A percentile compares a stretch with the other conserved stretches of the same genome.
These are phyloP conservation scores for Carex myosuroides DNA, from an alignment of 176 grass and related monocot genomes.

Conservation along the genomic window DNA sequence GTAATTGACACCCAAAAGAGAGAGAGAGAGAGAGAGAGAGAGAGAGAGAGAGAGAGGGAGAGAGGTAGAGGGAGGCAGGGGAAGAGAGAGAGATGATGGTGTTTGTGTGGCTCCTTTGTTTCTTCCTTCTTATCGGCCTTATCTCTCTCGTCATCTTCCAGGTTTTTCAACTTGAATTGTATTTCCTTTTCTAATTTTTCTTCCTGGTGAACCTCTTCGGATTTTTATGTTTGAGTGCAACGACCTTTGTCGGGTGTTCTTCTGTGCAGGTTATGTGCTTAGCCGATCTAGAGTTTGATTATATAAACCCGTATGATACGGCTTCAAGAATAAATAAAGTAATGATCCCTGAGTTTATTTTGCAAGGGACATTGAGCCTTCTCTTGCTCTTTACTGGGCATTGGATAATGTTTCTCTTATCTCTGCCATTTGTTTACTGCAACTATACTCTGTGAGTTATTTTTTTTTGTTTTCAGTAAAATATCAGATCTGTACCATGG, in stretches of 20 bases:
- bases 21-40: not conserved
- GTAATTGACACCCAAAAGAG: not conserved
- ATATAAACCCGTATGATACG: slow-evolving; percentile 92
- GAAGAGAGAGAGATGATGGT: slow-evolving; percentile 38
- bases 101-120: slow-evolving; percentile 77
- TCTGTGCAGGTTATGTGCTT: slow-evolving; percentile 75
- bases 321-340: slow-evolving; percentile 86
- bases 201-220: slow-evolving; percentile 5
- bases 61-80: not conserved
- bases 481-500: not conserved
- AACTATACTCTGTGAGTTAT: slow-evolving; percentile 75
- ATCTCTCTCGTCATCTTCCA: slow-evolving; percentile 94
- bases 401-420: slow-evolving; percentile 85
- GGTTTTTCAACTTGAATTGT: slow-evolving; percentile 23
- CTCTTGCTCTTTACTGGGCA: slow-evolving; percentile 80
- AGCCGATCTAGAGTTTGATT: slow-evolving; percentile 94
- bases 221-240: not conserved
- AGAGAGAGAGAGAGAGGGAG: not conserved
- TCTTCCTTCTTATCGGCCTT: slow-evolving; percentile 81
- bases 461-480: not conserved
- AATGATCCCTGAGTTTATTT: slow-evolving; percentile 68
- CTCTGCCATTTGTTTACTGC: slow-evolving; percentile 67
- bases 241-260: not conserved
- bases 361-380: slow-evolving; percentile 56
- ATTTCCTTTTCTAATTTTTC: not conserved